These are phyloP conservation scores for Incumbomyces lentus DNA, from an alignment of 2,329 filamentous ascomycete species.

Conservation along the genomic window DNA sequence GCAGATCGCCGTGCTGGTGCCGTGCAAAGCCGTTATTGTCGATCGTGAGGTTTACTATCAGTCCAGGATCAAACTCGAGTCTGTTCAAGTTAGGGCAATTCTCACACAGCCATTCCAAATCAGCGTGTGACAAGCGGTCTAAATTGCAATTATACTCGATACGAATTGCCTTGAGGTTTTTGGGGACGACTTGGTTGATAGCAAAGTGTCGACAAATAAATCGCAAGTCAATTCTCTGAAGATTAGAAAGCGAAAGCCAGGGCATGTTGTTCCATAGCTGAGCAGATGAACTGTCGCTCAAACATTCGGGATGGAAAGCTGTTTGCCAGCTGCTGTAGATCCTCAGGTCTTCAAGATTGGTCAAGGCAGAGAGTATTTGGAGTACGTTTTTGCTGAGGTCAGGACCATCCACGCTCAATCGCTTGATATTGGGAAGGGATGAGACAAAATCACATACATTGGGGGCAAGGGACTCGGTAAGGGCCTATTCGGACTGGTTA, in stretches of 20 bases:
- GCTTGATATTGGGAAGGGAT: background rate
- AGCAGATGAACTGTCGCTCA: background rate
- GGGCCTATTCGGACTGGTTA: too few relatives aligned
- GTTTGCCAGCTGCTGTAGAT: slow-evolving; percentile 41
- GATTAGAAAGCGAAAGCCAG: background rate
- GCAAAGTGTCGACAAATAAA: background rate
- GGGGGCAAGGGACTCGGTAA: background rate
- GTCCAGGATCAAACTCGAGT: background rate
- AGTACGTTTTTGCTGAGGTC: background rate
- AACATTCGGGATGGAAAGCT: slow-evolving; percentile 1
- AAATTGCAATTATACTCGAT: background rate
- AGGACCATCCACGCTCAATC: background rate
- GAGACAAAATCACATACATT: background rate
- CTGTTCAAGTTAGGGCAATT: background rate
- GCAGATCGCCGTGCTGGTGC: background rate
- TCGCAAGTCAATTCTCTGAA: background rate
- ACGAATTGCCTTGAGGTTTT: background rate
- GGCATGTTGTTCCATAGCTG: background rate
- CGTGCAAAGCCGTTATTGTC: background rate
- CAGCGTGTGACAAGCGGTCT: background rate
- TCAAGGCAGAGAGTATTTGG: slow-evolving; percentile 7
- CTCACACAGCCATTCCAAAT: background rate
- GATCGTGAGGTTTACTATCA: background rate
- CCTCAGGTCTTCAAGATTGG: slow-evolving; percentile 36
- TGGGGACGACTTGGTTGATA: background rate